Percentiles rank a stretch among this genome's conserved stretches.
Evolutionary conservation across 2,329 filamentous ascomycete genomes (phyloP).

Genomic region (Calonectria multiphialidica): DNA sequence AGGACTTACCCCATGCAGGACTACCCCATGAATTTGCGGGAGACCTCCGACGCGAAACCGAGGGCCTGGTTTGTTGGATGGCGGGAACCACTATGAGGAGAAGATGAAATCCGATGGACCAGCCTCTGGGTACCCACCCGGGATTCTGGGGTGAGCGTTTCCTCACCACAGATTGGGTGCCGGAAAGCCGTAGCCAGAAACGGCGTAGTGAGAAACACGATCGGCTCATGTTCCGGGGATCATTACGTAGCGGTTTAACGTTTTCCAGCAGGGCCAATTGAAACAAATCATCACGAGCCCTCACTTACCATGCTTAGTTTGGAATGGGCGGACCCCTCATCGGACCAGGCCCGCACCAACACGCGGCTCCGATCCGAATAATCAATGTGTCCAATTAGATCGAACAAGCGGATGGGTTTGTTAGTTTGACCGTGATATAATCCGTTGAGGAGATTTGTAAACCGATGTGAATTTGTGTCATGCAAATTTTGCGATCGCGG

Average conservation of each 20-base stretch:
- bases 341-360: not conserved
- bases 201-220: not conserved
- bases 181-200: not conserved
- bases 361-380: not conserved
- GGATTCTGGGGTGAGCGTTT: not conserved
- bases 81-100: not conserved
- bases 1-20: not conserved
- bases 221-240: not conserved
- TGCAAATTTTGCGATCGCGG: too few species aligned
- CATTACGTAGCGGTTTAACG: not conserved
- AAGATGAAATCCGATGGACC: not conserved
- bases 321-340: not conserved
- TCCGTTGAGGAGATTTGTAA: not conserved
- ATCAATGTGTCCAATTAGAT: not conserved
- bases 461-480: too few species aligned
- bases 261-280: not conserved
- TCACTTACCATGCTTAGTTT: not conserved
- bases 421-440: too few species aligned
- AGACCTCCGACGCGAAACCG: not conserved
- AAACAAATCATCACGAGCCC: not conserved
- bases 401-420: rapidly evolving
- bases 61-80: not conserved
- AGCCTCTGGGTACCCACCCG: not conserved
- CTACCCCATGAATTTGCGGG: not conserved
- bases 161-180: not conserved